Base-by-base conservation (phyloP, 805 yeast genomes). In the Grigorovia humatica region DNA sequence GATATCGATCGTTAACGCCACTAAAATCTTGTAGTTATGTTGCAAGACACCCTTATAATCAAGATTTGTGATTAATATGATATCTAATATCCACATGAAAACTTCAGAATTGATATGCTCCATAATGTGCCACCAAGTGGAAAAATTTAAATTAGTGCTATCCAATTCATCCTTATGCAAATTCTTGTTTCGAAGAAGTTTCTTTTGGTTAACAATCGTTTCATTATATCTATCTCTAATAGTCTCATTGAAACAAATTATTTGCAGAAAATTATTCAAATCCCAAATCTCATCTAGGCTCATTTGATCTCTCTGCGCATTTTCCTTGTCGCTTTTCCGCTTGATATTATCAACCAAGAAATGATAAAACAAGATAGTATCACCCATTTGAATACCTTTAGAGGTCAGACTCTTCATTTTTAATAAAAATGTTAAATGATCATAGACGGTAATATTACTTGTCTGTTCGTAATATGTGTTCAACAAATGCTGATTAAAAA, bases 1-100 rank as follows among this genome's bases (percentile, higher is more conserved):
- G 6, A 77, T 64, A n/a, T 74, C 70, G 30, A 74, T 47, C 11
- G 72, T 56, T 17, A 75, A 58, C 0, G 79, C 65, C 35, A 70
- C 64, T 23, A 73, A 56, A 1, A 72, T 56, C 55, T 72, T 75
- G 58, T 75, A 72, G 51, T 72, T 70, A 19, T 43, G 7, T 11
- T 43, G 27, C 8, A 20, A 20, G 5, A 9, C 19, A n/a, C 29
- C 29, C 9, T 43, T 19, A 6, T 43, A 6, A 23, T 44, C 19
- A 29, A 29, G 20, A n/a, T 18, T 11, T n/a, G n/a, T 29, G 5
- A 44, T 9, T 17, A 65, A 59, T 18, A 66, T 62, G 17, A 61
- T 54, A 50, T 66, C 70, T 43, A 67, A 17, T 18, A 62, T 53
- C 71, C 71, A 66, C 57, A 66, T 53, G 52, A 64, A 62, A n/a